phyloP scores from a whole-genome alignment of 441 rosid genomes.

The Capsella rubella region DNA sequence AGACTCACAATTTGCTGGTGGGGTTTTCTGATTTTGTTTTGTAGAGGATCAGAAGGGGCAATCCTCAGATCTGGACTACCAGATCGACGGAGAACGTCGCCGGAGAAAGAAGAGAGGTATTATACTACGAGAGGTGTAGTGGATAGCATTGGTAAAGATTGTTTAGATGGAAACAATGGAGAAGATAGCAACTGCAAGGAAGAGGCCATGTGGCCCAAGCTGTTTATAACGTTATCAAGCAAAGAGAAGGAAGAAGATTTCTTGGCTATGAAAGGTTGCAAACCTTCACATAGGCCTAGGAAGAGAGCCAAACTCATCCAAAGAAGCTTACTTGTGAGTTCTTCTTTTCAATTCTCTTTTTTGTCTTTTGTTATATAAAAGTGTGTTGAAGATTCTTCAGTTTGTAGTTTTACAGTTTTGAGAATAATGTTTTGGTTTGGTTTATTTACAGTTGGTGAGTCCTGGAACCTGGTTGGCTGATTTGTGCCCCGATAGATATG shows the following conservation, averaged over 20 bases:
- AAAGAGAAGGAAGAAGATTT: constrained; percentile 97
- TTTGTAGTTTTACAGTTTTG: neutral
- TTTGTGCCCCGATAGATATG: constrained; percentile 80
- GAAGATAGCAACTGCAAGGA: constrained; percentile 53
- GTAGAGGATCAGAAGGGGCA: constrained; percentile 56
- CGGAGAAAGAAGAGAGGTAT: constrained; percentile 82
- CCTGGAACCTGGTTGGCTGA: constrained; percentile 97
- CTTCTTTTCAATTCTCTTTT: too few species aligned
- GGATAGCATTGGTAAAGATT: constrained; percentile 65
- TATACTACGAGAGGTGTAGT: constrained; percentile 80
- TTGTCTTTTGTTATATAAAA: too few species aligned
- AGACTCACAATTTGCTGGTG: neutral
- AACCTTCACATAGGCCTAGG: constrained; percentile 87
- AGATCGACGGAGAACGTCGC: constrained; percentile 55
- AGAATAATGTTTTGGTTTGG: neutral
- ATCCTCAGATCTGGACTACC: constrained; percentile 44
- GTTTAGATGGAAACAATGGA: constrained; percentile 48
- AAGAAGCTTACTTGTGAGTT: constrained; percentile 75
- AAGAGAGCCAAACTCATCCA: constrained; percentile 88
- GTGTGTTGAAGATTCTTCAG: neutral
- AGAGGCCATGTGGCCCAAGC: constrained; percentile 69
- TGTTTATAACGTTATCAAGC: constrained; percentile 65
- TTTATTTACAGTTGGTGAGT: constrained; percentile 65
- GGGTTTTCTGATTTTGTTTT: neutral
- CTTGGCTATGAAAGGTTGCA: constrained; percentile 96